Conservation (phyloP, 345 rosid species). For the Eucalyptus victrix region DNA sequence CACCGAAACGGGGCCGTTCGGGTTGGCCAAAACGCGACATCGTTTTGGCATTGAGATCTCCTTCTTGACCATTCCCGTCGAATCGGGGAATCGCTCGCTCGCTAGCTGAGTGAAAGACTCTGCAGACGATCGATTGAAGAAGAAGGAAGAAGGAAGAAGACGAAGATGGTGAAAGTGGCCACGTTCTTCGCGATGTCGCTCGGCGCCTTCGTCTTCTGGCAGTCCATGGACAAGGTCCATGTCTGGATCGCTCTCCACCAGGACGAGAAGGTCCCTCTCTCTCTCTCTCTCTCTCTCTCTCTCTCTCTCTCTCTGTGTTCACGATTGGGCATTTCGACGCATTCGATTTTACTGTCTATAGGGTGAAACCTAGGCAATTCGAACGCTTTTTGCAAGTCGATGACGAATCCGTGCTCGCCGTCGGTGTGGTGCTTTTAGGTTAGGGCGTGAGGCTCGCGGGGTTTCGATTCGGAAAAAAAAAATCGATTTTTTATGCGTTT, state of each 20-base stretch:
- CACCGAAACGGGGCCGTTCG: not conserved
- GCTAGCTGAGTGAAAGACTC: not conserved
- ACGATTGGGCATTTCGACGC: not conserved
- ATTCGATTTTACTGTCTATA: not conserved
- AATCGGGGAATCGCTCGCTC: not conserved
- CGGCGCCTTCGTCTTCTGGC: slow-evolving; percentile 85
- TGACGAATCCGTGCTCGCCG: not conserved
- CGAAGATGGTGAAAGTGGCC: slow-evolving; percentile 55
- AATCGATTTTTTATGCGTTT: not conserved
- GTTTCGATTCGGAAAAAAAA: not conserved
- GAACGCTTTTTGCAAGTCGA: not conserved
- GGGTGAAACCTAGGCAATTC: not conserved
- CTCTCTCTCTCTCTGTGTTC: not conserved
- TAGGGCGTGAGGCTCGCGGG: not conserved
- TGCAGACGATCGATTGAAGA: not conserved
- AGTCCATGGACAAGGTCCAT: slow-evolving; percentile 80
- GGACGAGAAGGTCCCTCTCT: slow-evolving; percentile 2
- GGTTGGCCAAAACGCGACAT: not conserved
- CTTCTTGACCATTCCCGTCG: not conserved
- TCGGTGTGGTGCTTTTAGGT: not conserved
- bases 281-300: not conserved
- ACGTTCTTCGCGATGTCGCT: slow-evolving; percentile 64
- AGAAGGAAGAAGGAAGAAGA: not conserved
- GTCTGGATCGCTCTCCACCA: slow-evolving; percentile 74
- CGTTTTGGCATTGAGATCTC: not conserved